These are phyloP conservation scores for Coemansia sp. DNA, from an alignment of 371 early-diverging fungal genomes.

Conservation along the genomic window DNA sequence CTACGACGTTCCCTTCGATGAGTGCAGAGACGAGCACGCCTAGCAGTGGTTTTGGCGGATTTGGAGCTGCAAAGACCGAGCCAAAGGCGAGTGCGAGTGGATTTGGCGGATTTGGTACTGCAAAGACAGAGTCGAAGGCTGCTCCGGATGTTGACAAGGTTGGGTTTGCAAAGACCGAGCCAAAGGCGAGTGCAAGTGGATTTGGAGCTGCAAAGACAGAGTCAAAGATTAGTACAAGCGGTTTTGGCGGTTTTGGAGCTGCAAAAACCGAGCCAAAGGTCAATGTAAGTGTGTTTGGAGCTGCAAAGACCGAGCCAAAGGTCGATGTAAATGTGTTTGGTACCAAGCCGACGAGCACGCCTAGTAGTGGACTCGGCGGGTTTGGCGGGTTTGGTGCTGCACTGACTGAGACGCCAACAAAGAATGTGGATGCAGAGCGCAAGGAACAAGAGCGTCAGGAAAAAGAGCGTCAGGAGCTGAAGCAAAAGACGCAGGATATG, in stretches of 20 bases:
- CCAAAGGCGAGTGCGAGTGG: neutral
- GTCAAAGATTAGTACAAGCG: neutral
- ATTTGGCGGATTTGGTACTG: neutral
- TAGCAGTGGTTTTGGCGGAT: neutral
- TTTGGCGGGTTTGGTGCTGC: neutral
- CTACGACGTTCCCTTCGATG: neutral
- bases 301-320: neutral
- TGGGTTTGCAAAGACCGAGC: neutral
- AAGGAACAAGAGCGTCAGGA: constrained; percentile 2
- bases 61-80: neutral
- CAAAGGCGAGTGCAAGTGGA: neutral
- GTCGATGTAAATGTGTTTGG: neutral
- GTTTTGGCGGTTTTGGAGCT: neutral
- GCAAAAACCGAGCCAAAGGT: neutral
- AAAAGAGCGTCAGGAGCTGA: constrained; percentile 23
- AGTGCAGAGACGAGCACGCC: neutral
- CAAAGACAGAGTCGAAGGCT: neutral
- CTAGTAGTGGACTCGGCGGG: too few species aligned
- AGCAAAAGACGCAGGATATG: constrained; percentile 23
- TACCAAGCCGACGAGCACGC: neutral
- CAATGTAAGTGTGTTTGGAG: too few species aligned
- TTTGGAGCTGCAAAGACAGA: neutral
- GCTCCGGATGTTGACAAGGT: too few species aligned
- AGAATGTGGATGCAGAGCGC: neutral
- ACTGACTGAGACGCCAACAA: neutral